Conservation (phyloP, 208 protist species). For the Leishmania tropica region DNA sequence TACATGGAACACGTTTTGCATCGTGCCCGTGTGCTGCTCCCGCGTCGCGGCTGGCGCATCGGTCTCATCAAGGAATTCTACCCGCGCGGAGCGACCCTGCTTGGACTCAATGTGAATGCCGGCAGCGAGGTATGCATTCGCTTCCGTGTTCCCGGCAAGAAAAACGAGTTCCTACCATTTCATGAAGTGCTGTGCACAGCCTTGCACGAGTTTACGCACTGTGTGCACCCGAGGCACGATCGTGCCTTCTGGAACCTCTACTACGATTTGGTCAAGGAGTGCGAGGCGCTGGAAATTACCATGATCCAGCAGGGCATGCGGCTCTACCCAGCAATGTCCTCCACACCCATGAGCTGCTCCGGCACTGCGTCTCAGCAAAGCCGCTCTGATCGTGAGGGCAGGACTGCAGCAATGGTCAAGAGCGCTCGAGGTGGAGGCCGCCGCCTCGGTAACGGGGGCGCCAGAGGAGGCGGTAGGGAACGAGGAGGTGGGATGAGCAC, state of each 20-base stretch:
- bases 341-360: neutral
- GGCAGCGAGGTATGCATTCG: slow-evolving; percentile 82
- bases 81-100: slow-evolving; percentile 63
- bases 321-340: slow-evolving; percentile 44
- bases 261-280: slow-evolving; percentile 74
- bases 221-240: slow-evolving; percentile 61
- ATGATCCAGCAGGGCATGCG: slow-evolving; percentile 37
- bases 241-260: slow-evolving; percentile 79
- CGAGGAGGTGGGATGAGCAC: neutral
- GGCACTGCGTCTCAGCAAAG: neutral
- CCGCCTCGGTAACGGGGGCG: neutral
- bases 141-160: slow-evolving; percentile 68
- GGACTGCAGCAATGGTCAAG: neutral
- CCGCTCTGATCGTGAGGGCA: neutral
- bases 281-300: slow-evolving; percentile 61
- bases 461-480: neutral
- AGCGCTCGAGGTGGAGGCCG: neutral
- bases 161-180: slow-evolving; percentile 82
- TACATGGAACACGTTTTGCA: slow-evolving; percentile 75
- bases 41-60: slow-evolving; percentile 60
- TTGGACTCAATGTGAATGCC: slow-evolving; percentile 85
- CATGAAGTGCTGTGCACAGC: slow-evolving; percentile 85
- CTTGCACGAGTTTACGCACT: slow-evolving; percentile 91
- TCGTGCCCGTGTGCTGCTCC: slow-evolving; percentile 53
- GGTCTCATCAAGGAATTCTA: slow-evolving; percentile 85